A percentile compares a stretch with the other conserved stretches of the same genome.
These are phyloP conservation scores for Aspergillus tubingensis DNA, from an alignment of 2,329 filamentous ascomycete genomes.

Conservation along the genomic window DNA sequence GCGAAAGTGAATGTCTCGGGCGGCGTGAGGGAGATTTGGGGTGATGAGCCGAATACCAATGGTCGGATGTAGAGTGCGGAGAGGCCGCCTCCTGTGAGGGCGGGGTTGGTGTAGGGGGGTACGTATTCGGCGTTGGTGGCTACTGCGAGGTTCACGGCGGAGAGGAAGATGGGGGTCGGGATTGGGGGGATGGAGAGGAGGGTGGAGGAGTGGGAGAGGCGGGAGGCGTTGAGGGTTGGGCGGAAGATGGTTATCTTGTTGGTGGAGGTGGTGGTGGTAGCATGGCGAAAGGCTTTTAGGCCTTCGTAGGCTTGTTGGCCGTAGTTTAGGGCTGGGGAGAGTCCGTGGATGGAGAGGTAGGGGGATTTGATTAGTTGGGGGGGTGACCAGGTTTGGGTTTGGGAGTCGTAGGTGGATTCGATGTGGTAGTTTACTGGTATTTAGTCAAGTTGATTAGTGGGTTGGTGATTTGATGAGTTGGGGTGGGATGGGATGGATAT, in stretches of 20 bases:
- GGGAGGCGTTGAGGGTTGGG: slow-evolving; percentile 77
- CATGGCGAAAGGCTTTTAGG: slow-evolving; percentile 86
- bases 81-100: no score
- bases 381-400: slow-evolving; percentile 71
- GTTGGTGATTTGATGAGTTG: background rate
- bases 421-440: slow-evolving; percentile 81
- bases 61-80: slow-evolving; percentile 93
- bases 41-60: slow-evolving; percentile 80
- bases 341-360: slow-evolving; percentile 85
- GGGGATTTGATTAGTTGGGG: slow-evolving; percentile 81
- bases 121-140: slow-evolving; percentile 87
- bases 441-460: background rate
- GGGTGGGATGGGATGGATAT: slow-evolving; percentile 26
- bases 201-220: slow-evolving; percentile 80
- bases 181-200: slow-evolving; percentile 83
- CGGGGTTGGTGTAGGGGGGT: slow-evolving; percentile 84
- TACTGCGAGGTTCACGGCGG: slow-evolving; percentile 77
- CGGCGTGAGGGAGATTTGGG: slow-evolving; percentile 81
- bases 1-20: slow-evolving; percentile 91
- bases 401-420: slow-evolving; percentile 77
- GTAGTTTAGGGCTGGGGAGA: slow-evolving; percentile 95
- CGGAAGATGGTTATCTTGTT: slow-evolving; percentile 80
- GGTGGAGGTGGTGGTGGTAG: slow-evolving; percentile 64
- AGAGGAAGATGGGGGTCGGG: slow-evolving; percentile 69
- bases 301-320: slow-evolving; percentile 97